Percentiles rank a stretch among this genome's conserved stretches.
Evolutionary conservation across 192 early-diverging fungal species (phyloP).

Genomic region (Rhizophlyctis rosea): DNA sequence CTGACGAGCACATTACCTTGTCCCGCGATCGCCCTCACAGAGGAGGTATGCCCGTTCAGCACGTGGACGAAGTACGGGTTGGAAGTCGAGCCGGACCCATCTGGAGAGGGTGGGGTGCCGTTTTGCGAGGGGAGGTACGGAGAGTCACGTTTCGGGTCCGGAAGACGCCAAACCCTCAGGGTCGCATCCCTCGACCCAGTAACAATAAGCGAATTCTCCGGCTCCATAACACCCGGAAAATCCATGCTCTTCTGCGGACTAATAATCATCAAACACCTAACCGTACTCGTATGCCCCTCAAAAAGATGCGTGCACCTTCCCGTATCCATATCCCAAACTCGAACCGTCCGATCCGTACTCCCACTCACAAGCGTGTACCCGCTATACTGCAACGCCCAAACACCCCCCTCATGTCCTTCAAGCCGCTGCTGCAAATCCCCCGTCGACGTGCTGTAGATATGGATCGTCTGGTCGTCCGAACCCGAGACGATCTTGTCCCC

Average conservation of each 20-base stretch:
- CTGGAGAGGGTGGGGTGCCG: conserved; percentile 10
- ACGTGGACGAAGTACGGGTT: conserved; percentile 85
- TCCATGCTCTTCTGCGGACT: conserved; percentile 41
- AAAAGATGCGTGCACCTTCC: conserved; percentile 92
- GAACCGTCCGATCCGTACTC: conserved; percentile 90
- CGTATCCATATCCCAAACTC: conserved; percentile 93
- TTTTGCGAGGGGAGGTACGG: conserved; percentile 37
- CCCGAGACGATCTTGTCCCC: conserved; percentile 94
- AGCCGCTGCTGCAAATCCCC: conserved; percentile 72
- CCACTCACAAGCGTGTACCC: conserved; percentile 88
- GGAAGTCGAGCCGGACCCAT: conserved; percentile 5
- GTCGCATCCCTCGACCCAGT: conserved; percentile 95
- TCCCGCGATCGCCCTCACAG: conserved; percentile 91
- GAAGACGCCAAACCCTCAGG: conserved; percentile 88
- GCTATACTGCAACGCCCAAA: conserved; percentile 95
- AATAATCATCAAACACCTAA: conserved; percentile 88
- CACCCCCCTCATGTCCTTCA: conserved; percentile 85
- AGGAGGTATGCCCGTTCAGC: conserved; percentile 81
- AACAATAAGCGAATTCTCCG: conserved; percentile 76
- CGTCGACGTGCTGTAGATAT: conserved; percentile 85
- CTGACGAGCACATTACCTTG: conserved; percentile 81
- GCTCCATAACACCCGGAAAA: conserved; percentile 37
- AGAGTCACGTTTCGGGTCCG: conserved; percentile 64
- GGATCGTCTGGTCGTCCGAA: conserved; percentile 87
- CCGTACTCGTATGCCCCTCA: conserved; percentile 90